phyloP scores from a whole-genome alignment of 179 eudicot genomes.

The Carnegiea gigantea region DNA sequence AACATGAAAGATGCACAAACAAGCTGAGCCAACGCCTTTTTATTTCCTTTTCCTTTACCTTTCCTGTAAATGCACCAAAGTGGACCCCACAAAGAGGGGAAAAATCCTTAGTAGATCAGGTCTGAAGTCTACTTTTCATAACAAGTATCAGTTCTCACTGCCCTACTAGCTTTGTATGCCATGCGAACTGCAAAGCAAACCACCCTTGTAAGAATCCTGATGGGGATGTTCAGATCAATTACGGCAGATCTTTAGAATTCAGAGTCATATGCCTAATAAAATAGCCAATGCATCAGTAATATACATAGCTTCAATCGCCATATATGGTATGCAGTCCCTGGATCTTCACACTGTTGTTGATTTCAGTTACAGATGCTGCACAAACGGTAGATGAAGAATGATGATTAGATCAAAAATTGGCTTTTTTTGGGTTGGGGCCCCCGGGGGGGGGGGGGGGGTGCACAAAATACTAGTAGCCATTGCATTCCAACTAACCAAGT shows the following conservation, averaged over 20 bases:
- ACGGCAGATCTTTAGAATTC: slow-evolving; percentile 9
- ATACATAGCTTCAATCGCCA: slow-evolving; percentile 5
- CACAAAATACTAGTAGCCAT: not conserved
- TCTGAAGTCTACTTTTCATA: not conserved
- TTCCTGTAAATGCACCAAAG: slow-evolving; percentile 12
- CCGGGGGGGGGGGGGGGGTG: too few relatives aligned
- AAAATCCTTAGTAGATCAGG: not conserved
- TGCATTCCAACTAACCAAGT: slow-evolving; percentile 14
- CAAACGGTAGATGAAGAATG: not conserved
- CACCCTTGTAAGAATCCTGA: not conserved
- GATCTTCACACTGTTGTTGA: not conserved
- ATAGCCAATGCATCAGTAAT: not conserved
- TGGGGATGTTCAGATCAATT: not conserved
- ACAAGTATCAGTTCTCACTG: slow-evolving; percentile 10
- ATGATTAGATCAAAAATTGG: not conserved
- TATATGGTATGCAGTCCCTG: not conserved
- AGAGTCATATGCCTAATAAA: not conserved
- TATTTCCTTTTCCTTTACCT: not conserved
- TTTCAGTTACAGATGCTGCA: slow-evolving; percentile 22
- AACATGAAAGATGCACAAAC: not conserved
- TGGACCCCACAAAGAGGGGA: not conserved
- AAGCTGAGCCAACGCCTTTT: not conserved
- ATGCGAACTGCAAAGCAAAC: slow-evolving; percentile 13
- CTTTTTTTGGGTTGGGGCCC: too few relatives aligned
- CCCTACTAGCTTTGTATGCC: not conserved